Percentiles rank a stretch among this genome's conserved stretches.
Conservation (phyloP, 2,329 filamentous ascomycete genomes). For the Fusarium xylarioides region DNA sequence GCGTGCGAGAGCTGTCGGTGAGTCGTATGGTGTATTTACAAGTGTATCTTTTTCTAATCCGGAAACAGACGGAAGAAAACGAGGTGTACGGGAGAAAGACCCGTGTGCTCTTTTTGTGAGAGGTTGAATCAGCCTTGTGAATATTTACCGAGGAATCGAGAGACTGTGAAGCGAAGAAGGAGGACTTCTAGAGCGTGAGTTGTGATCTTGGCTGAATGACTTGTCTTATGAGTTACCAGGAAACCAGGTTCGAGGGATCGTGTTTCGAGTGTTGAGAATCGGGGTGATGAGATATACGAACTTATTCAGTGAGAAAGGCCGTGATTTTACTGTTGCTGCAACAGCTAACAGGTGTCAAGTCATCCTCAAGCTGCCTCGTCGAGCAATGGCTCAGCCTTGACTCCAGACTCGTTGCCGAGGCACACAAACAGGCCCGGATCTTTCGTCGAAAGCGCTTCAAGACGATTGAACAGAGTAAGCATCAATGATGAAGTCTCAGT, state of each 20-base stretch:
- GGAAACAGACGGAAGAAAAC: constrained; percentile 33
- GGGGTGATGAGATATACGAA: constrained; percentile 17
- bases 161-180: constrained; percentile 20
- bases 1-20: constrained; percentile 30
- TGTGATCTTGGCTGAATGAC: neutral
- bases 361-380: constrained; percentile 1
- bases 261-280: neutral
- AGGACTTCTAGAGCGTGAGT: constrained; percentile 18
- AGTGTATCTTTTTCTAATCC: neutral
- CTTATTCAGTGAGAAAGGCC: neutral
- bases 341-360: neutral
- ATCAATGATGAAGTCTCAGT: neutral
- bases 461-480: neutral
- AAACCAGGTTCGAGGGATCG: neutral
- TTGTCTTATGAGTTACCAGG: neutral
- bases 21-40: neutral
- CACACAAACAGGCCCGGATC: neutral
- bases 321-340: rapidly evolving
- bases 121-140: constrained; percentile 26
- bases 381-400: constrained; percentile 13
- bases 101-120: constrained; percentile 35
- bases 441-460: neutral
- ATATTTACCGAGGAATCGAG: constrained; percentile 23
- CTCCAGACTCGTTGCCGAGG: constrained; percentile 6
- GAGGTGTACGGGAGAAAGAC: constrained; percentile 34